Evolutionary conservation across 108 stramenopile genomes (phyloP), one percentile per base, ranked within the genome.

Genomic region (Craspedostauros australis): DNA sequence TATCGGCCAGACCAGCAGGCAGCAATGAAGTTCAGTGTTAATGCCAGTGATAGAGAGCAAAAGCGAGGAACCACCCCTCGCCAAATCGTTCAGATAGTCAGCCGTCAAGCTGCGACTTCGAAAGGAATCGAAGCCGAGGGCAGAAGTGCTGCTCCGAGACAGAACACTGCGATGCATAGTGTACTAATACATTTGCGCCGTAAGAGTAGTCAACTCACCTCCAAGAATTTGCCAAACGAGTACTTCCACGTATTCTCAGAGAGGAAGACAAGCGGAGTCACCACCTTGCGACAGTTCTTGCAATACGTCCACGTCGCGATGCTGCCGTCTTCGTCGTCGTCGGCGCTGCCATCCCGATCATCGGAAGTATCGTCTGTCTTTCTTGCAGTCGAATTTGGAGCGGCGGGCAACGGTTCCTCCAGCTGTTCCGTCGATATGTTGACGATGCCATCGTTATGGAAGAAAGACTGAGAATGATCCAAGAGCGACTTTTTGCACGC

Each of bases 151-250:
- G n/a, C n/a, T n/a, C n/a, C n/a, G n/a, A n/a, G n/a, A n/a, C n/a
- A n/a, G n/a, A n/a, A n/a, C n/a, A n/a, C n/a, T n/a, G n/a, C n/a
- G n/a, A n/a, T n/a, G n/a, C n/a, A n/a, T n/a, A n/a, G n/a, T n/a
- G n/a, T n/a, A n/a, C n/a, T n/a, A n/a, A n/a, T n/a, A n/a, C n/a
- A n/a, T n/a, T n/a, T n/a, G n/a, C n/a, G n/a, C n/a, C n/a, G n/a
- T n/a, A n/a, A n/a, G n/a, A n/a, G n/a, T n/a, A n/a, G n/a, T n/a
- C n/a, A n/a, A n/a, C n/a, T n/a, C n/a, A 86, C 75, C 64, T 98
- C 97, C 6, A 98, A 65, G 50, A 98, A 95, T 74, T 98, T 98
- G 18, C 97, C 97, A 60, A 98, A 96, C 5, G 79, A 82, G 65
- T 85, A 90, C 63, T 95, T 94, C 93, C 94, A 95, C 2, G 95